Conservation (phyloP, 352 stramenopile species). For the Pythium plurisporium region DNA sequence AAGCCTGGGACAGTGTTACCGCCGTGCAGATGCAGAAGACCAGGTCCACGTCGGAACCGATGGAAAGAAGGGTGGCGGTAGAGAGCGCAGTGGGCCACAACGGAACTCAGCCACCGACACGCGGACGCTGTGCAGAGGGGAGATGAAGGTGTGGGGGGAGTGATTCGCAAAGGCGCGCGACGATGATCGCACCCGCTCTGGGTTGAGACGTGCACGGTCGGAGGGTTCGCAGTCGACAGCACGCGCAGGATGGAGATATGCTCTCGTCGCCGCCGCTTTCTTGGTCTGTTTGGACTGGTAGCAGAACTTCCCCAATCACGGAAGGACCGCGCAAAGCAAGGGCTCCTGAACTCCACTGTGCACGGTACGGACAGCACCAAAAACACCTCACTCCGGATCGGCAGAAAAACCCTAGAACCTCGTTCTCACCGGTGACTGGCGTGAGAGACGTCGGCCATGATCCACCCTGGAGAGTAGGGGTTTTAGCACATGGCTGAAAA, state of each 20-base stretch:
- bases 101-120: too few relatives aligned
- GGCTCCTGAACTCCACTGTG: slow-evolving; percentile 13
- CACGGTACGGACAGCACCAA: slow-evolving; percentile 2
- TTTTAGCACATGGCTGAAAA: not conserved
- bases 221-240: too few relatives aligned
- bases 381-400: not conserved
- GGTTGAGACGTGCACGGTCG: not conserved
- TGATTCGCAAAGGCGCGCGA: too few relatives aligned
- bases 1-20: slow-evolving; percentile 1
- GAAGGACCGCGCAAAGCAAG: slow-evolving; percentile 19
- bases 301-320: slow-evolving; percentile 16
- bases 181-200: too few relatives aligned
- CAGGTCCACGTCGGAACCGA: too few relatives aligned
- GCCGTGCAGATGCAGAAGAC: too few relatives aligned
- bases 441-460: too few relatives aligned
- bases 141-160: too few relatives aligned
- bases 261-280: not conserved
- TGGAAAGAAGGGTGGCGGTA: not conserved
- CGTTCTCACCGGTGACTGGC: too few relatives aligned
- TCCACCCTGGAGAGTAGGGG: too few relatives aligned
- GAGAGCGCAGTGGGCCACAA: not conserved
- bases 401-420: slow-evolving; percentile 23
- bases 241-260: slow-evolving; percentile 6
- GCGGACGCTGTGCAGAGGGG: too few relatives aligned
- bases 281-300: slow-evolving; percentile 8